phyloP scores from a whole-genome alignment of 306 rosid species.

The Castanopsis chinensis region DNA sequence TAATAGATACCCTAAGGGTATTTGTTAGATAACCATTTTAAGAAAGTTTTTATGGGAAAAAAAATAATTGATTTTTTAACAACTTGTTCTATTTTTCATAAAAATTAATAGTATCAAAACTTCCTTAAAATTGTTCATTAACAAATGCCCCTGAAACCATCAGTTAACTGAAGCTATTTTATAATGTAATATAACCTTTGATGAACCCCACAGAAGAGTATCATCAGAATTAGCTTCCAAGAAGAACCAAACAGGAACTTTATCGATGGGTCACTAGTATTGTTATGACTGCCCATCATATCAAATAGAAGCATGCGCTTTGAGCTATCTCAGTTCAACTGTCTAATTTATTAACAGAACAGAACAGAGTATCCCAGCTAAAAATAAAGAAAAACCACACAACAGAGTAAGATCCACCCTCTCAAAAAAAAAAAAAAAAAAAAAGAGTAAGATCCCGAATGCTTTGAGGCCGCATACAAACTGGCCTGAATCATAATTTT shows the following conservation, averaged over 20 bases:
- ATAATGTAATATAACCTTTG: not conserved
- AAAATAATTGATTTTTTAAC: too few relatives aligned
- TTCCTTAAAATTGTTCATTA: too few relatives aligned
- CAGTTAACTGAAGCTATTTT: not conserved
- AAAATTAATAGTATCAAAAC: too few relatives aligned
- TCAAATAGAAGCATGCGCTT: not conserved
- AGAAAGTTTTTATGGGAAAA: too few relatives aligned
- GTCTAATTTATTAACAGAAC: not conserved
- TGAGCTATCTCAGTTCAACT: not conserved
- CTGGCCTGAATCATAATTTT: constrained; percentile 25
- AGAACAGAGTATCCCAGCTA: too few relatives aligned
- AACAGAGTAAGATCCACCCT: not conserved
- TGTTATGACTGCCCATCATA: not conserved
- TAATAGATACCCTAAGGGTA: too few relatives aligned
- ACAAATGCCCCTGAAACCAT: too few relatives aligned
- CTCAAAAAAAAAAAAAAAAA: too few relatives aligned
- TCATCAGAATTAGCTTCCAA: not conserved
- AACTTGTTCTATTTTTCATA: too few relatives aligned
- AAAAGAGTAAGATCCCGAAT: not conserved
- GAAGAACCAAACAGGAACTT: not conserved
- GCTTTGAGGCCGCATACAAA: constrained; percentile 12
- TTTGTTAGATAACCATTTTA: too few relatives aligned
- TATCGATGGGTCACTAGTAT: not conserved
- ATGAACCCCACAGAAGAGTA: not conserved
- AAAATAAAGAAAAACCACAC: not conserved